Evolutionary conservation across 1,284 basidiomycete genomes (phyloP).

Genomic region (Ustilago lituana): DNA sequence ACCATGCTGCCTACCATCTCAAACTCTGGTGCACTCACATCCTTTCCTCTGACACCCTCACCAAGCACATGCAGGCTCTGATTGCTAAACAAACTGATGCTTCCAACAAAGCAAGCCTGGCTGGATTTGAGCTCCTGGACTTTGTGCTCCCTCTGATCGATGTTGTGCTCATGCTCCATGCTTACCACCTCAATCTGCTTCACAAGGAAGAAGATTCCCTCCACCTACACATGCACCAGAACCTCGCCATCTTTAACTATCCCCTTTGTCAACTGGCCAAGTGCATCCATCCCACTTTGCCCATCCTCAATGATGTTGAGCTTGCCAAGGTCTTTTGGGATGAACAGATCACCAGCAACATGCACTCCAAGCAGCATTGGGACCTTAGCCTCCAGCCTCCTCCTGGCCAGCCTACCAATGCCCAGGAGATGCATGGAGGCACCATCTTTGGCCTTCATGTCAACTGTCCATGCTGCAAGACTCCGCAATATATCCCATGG

Average conservation of each 20-base stretch:
- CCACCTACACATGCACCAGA: conserved; percentile 21
- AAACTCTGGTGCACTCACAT: conserved; percentile 45
- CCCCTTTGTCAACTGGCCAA: conserved; percentile 34
- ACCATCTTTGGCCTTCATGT: conserved; percentile 39
- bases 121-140: conserved; percentile 24
- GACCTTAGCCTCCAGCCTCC: conserved; percentile 40
- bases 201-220: conserved; percentile 27
- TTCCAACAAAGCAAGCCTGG: not conserved
- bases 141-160: conserved; percentile 52
- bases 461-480: conserved; percentile 30
- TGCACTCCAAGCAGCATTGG: conserved; percentile 39
- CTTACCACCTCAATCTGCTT: conserved; percentile 49
- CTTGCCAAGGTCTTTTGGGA: conserved; percentile 22
- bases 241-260: conserved; percentile 26
- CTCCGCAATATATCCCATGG: conserved; percentile 33
- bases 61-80: conserved; percentile 2
- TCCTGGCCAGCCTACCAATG: conserved; percentile 29
- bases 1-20: conserved; percentile 49
- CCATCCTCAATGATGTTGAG: conserved; percentile 34
- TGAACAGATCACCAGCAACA: conserved; percentile 9
- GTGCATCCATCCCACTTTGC: conserved; percentile 28
- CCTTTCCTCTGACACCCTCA: conserved; percentile 16
- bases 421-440: conserved; percentile 34
- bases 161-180: conserved; percentile 53
- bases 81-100: not conserved